A percentile compares a stretch with the other conserved stretches of the same genome.
phyloP scores from a whole-genome alignment of 2,329 filamentous ascomycete species.

The Beauveria scarabaeidicola region DNA sequence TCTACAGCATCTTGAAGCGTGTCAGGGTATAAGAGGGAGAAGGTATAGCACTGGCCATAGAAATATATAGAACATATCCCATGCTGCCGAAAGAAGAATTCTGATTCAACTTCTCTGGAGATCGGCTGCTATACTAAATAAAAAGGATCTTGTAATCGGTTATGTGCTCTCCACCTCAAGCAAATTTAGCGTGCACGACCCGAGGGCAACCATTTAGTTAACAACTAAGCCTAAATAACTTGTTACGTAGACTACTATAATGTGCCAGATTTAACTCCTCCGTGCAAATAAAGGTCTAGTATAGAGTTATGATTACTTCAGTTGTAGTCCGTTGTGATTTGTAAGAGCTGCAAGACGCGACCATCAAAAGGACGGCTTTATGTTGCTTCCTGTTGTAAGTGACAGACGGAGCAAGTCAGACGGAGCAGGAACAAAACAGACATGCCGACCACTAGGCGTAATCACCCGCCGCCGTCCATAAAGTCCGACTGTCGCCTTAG shows the following conservation, averaged over 20 bases:
- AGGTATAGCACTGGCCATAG: too few species aligned
- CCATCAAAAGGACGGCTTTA: too few species aligned
- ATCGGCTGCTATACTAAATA: neutral
- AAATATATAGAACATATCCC: neutral
- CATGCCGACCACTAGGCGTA: neutral
- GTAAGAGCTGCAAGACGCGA: too few species aligned
- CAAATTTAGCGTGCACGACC: neutral
- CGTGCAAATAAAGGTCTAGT: too few species aligned
- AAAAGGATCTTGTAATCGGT: neutral
- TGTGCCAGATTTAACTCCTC: too few species aligned
- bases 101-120: neutral
- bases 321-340: too few species aligned
- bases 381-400: neutral
- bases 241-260: too few species aligned
- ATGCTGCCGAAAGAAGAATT: neutral
- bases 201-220: neutral
- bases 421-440: neutral
- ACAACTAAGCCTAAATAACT: too few species aligned
- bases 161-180: neutral
- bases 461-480: neutral
- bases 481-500: neutral
- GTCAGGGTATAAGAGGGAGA: too few species aligned
- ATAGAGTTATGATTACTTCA: too few species aligned
- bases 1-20: too few species aligned
- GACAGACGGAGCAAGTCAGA: neutral